Base-by-base conservation (phyloP, 2,329 filamentous ascomycete genomes). In the Venturia oleaginea region DNA sequence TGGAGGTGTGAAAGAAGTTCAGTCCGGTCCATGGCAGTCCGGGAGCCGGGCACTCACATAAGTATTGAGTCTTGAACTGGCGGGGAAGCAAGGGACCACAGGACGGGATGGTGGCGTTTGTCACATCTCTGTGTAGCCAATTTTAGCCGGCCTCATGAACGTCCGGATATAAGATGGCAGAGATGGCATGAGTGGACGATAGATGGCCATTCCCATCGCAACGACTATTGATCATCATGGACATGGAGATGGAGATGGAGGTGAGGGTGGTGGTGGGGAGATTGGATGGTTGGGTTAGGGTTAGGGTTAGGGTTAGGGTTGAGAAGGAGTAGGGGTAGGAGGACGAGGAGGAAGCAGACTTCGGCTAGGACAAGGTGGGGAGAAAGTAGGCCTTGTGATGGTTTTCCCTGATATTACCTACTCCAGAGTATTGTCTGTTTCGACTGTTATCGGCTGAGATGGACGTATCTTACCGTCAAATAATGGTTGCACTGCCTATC, bases 61-160 rank as follows among this genome's bases (percentile, higher is more conserved):
- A 55, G 30, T 55, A 34, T 55, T 34, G 30, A 32, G 15, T 55
- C 27, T 55, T 34, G 51, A 55, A 34, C 30, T 55, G 30, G 51
- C 30, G 51, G 51, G 51, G 51, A 55, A 55, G 51, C 51, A 55
- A 55, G 51, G 51, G 30, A 55, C 51, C 27, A 32, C 27, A 34
- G 17, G 15, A 34, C 51, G 51, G 51, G 7, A 11, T 48, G 22
- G 46, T 48, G 46, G 46, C 46, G 46, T 48, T 48, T 48, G 46
- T 48, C 27, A 17, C 51, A 34, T 34, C 27, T 17, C 27, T 55
- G 51, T 55, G 51, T 32, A 19, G 30, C 51, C 51, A 55, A 55
- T 19, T 32, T 34, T 55, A 55, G 51, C 51, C 17, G 27, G 27
- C 15, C 27, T 27, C 13, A 34, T 17, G 30, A 55, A 55, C 7